A percentile compares a stretch with the other conserved stretches of the same genome.
Conservation (phyloP, 108 stramenopile genomes). For the Conticribra weissflogii region DNA sequence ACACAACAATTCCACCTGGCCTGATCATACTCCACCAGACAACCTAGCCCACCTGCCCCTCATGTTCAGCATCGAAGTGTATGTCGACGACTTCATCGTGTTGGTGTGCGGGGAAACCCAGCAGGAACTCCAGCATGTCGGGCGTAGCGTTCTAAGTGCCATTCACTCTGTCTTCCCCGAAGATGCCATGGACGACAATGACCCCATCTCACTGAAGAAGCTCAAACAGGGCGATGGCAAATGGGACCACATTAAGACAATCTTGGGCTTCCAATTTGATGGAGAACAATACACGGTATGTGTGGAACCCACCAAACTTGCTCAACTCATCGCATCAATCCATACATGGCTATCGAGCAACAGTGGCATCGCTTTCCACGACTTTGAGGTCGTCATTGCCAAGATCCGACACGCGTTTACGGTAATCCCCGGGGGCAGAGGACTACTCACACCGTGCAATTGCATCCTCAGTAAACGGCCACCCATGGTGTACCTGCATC, state of each 20-base stretch:
- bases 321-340: not conserved
- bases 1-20: not conserved
- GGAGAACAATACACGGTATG: not conserved
- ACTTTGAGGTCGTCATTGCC: not conserved
- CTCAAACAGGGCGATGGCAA: not conserved
- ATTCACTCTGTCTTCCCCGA: constrained; percentile 23
- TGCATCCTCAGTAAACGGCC: not conserved
- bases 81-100: constrained; percentile 23
- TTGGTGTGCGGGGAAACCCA: not conserved
- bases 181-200: not conserved
- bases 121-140: not conserved
- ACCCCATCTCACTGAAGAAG: constrained; percentile 36
- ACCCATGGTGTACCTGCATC: not conserved
- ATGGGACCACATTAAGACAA: not conserved
- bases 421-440: constrained; percentile 9
- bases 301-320: not conserved
- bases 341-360: constrained; percentile 8
- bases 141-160: not conserved
- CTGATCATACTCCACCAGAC: not conserved
- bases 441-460: constrained; percentile 2
- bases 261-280: not conserved
- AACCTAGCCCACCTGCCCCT: not conserved
- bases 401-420: constrained; percentile 15
- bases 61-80: constrained; percentile 8
- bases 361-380: too few species aligned